A percentile compares a stretch with the other conserved stretches of the same genome.
These are phyloP conservation scores for Saccharata proteae DNA, from an alignment of 2,329 filamentous ascomycete species.

Conservation along the genomic window DNA sequence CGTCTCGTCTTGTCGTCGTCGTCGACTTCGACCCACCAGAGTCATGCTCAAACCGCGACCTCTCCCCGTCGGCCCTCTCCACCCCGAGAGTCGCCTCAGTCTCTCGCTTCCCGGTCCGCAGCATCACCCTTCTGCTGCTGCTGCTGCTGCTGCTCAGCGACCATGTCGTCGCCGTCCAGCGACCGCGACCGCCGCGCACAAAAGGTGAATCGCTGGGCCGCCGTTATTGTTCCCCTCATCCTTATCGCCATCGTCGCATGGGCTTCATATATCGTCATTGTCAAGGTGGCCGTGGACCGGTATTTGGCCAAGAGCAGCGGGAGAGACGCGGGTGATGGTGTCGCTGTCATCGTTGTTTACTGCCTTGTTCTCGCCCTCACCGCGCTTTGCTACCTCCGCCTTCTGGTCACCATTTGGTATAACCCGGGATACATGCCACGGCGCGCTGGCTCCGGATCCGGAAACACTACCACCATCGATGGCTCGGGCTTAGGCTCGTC, in stretches of 20 bases:
- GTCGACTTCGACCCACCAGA: no score
- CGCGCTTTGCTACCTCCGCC: conserved; percentile 55
- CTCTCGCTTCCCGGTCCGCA: no score
- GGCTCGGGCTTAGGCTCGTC: no score
- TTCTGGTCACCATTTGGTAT: conserved; percentile 53
- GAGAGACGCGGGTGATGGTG: conserved; percentile 52
- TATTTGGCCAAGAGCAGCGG: conserved; percentile 27
- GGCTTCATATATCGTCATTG: conserved; percentile 59
- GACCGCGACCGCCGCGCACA: neutral
- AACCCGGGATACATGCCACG: conserved; percentile 65
- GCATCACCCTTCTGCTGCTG: no score
- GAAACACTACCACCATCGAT: no score
- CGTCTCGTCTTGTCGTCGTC: no score
- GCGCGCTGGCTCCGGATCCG: no score
- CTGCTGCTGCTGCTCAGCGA: no score
- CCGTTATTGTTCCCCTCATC: conserved; percentile 57
- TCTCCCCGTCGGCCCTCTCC: no score
- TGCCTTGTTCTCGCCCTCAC: conserved; percentile 59
- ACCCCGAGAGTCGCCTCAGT: no score
- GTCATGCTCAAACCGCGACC: no score
- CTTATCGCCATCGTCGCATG: conserved; percentile 56
- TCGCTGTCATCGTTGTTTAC: conserved; percentile 60
- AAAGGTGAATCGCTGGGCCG: conserved; percentile 38
- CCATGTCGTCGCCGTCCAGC: neutral
- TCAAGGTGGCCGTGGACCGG: conserved; percentile 25